Percentiles rank a stretch among this genome's conserved stretches.
Conservation (phyloP, 73 alveolate genomes). For the Halteria grandinella region DNA sequence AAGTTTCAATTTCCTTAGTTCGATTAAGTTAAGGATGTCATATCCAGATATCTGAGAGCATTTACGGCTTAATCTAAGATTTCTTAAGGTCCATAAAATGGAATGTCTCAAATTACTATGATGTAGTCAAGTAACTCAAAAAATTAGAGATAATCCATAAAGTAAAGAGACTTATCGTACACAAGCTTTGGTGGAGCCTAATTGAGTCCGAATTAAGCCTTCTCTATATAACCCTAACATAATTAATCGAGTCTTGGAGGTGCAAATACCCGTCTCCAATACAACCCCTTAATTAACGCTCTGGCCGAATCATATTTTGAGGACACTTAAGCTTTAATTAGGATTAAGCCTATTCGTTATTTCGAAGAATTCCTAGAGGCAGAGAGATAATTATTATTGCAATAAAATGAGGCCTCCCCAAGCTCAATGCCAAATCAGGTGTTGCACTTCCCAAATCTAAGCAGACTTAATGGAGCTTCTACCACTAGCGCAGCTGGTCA, state of each 20-base stretch:
- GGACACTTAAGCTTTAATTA: background rate
- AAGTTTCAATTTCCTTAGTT: background rate
- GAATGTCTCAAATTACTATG: background rate
- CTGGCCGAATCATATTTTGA: constrained; percentile 11
- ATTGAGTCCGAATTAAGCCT: no score
- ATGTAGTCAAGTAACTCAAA: background rate
- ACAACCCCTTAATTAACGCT: background rate
- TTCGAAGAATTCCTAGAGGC: constrained; percentile 7
- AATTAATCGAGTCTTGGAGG: background rate
- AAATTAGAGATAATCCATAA: background rate
- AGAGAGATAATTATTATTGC: no score
- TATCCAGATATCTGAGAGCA: constrained; percentile 11
- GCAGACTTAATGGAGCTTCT: no score
- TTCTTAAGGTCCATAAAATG: constrained; percentile 6
- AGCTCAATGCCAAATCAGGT: no score
- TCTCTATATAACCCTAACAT: background rate
- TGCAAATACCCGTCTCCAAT: background rate
- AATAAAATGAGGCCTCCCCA: no score
- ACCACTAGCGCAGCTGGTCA: no score
- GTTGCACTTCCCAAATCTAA: no score
- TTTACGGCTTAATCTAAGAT: constrained; percentile 1
- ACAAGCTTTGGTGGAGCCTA: no score
- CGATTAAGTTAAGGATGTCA: background rate
- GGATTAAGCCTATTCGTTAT: background rate
- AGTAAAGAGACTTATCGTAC: no score